Percentiles rank a stretch among this genome's conserved stretches.
These are phyloP conservation scores for Strigomonas galati DNA, from an alignment of 208 protist genomes.

Conservation along the genomic window DNA sequence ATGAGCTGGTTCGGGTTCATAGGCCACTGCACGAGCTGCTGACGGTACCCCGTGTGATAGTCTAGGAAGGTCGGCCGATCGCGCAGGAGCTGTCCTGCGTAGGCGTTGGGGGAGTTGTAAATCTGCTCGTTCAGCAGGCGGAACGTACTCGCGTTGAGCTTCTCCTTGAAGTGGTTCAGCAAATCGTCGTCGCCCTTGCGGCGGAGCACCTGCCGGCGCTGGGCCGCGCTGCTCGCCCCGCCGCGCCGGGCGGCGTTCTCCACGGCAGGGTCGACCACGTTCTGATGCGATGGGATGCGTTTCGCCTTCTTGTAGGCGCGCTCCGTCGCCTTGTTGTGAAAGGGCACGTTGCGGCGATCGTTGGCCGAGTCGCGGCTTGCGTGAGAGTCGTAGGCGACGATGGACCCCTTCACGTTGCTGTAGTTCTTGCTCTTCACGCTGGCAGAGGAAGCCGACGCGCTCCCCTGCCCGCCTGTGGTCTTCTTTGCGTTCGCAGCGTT, in stretches of 20 bases:
- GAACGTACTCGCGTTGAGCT: slow-evolving; percentile 82
- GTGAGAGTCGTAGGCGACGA: slow-evolving; percentile 50
- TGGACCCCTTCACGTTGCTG: slow-evolving; percentile 72
- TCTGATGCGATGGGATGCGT: slow-evolving; percentile 48
- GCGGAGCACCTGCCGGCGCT: slow-evolving; percentile 71
- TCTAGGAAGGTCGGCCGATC: slow-evolving; percentile 73
- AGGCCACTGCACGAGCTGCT: slow-evolving; percentile 92
- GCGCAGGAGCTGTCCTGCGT: slow-evolving; percentile 72
- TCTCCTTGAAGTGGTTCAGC: slow-evolving; percentile 78
- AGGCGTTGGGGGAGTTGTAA: slow-evolving; percentile 79
- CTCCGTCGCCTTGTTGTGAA: slow-evolving; percentile 55
- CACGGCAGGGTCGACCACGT: slow-evolving; percentile 24
- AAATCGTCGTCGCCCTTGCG: slow-evolving; percentile 77
- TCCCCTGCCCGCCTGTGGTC: background rate
- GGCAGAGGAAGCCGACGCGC: background rate
- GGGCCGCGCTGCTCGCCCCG: slow-evolving; percentile 74
- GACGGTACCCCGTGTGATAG: slow-evolving; percentile 93
- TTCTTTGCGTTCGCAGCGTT: slow-evolving; percentile 16
- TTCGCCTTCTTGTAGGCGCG: slow-evolving; percentile 48
- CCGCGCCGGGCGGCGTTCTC: slow-evolving; percentile 28
- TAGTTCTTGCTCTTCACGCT: slow-evolving; percentile 22
- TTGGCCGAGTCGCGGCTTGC: slow-evolving; percentile 70
- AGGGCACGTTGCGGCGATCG: slow-evolving; percentile 69
- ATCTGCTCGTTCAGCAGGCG: slow-evolving; percentile 88
- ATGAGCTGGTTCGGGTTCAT: slow-evolving; percentile 91